Conservation (phyloP, 495 filamentous ascomycete species). For the Penicillium coffeae region DNA sequence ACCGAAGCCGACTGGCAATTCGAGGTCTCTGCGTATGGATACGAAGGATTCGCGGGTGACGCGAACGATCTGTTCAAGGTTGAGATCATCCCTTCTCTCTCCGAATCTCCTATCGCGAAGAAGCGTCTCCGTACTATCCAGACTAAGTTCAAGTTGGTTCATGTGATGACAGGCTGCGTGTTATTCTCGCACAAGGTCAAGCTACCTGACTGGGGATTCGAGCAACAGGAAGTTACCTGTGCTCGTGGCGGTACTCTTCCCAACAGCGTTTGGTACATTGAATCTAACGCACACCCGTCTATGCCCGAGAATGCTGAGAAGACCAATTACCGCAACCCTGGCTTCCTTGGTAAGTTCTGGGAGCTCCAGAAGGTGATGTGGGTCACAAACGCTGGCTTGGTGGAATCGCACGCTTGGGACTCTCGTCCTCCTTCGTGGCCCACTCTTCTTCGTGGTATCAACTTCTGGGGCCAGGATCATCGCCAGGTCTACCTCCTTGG, state of each 20-base stretch:
- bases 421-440: conserved; percentile 94
- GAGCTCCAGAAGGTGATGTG: conserved; percentile 99
- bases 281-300: conserved; percentile 78
- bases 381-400: conserved; percentile 93
- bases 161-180: conserved; percentile 94
- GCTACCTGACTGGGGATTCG: conserved; percentile 92
- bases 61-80: conserved; percentile 94
- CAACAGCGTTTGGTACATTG: conserved; percentile 96
- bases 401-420: conserved; percentile 97
- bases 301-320: conserved; percentile 74
- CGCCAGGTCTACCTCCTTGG: conserved; percentile 95
- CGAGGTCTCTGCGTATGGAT: conserved; percentile 96
- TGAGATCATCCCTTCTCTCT: conserved; percentile 89
- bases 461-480: conserved; percentile 96
- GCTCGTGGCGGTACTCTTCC: conserved; percentile 88
- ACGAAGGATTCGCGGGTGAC: conserved; percentile 94
- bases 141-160: conserved; percentile 91
- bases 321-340: conserved; percentile 92
- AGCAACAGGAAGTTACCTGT: conserved; percentile 98
- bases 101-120: conserved; percentile 75
- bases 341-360: conserved; percentile 98
- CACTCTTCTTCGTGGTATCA: conserved; percentile 89
- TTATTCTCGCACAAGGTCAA: conserved; percentile 99
- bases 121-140: conserved; percentile 87
- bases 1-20: conserved; percentile 98